A percentile compares a stretch with the other conserved stretches of the same genome.
phyloP scores from a whole-genome alignment of 2,329 filamentous ascomycete species.

The Penicillium sp. region DNA sequence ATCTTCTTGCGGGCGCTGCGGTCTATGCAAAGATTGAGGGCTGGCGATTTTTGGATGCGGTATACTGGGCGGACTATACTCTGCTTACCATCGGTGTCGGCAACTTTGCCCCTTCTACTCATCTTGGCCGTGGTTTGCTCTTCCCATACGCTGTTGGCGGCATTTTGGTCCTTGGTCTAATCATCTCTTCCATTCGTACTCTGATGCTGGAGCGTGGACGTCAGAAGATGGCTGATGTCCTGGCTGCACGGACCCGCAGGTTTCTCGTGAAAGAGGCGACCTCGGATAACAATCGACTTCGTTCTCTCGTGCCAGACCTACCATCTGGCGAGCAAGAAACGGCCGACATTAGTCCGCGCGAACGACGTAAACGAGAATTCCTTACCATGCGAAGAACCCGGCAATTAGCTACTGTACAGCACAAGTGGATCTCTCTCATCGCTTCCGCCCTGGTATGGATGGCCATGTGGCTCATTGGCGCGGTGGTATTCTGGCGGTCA shows the following conservation, averaged over 20 bases:
- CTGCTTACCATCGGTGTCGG: slow-evolving; percentile 39
- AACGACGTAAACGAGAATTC: slow-evolving; percentile 38
- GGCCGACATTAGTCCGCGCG: slow-evolving; percentile 13
- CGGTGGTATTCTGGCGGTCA: slow-evolving; percentile 37
- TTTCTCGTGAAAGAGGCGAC: slow-evolving; percentile 29
- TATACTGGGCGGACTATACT: slow-evolving; percentile 38
- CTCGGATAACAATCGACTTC: slow-evolving; percentile 13
- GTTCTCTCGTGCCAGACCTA: slow-evolving; percentile 16
- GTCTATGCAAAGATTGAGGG: slow-evolving; percentile 39
- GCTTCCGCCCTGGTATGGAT: slow-evolving; percentile 41
- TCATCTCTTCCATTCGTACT: slow-evolving; percentile 37
- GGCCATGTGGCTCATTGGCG: slow-evolving; percentile 45
- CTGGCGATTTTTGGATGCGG: slow-evolving; percentile 36
- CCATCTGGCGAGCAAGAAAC: slow-evolving; percentile 1
- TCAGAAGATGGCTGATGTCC: slow-evolving; percentile 34
- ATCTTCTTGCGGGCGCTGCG: slow-evolving; percentile 40
- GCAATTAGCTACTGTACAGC: slow-evolving; percentile 39
- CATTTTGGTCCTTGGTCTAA: slow-evolving; percentile 35
- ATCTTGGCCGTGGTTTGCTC: slow-evolving; percentile 33
- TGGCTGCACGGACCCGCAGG: slow-evolving; percentile 36
- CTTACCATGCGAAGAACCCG: slow-evolving; percentile 50
- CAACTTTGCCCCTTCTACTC: slow-evolving; percentile 32
- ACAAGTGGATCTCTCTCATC: slow-evolving; percentile 43
- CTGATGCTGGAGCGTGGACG: slow-evolving; percentile 41
- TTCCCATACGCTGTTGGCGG: slow-evolving; percentile 39